A percentile compares a stretch with the other conserved stretches of the same genome.
These are phyloP conservation scores for Fistulina hepatica DNA, from an alignment of 1,284 basidiomycete species.

Conservation along the genomic window DNA sequence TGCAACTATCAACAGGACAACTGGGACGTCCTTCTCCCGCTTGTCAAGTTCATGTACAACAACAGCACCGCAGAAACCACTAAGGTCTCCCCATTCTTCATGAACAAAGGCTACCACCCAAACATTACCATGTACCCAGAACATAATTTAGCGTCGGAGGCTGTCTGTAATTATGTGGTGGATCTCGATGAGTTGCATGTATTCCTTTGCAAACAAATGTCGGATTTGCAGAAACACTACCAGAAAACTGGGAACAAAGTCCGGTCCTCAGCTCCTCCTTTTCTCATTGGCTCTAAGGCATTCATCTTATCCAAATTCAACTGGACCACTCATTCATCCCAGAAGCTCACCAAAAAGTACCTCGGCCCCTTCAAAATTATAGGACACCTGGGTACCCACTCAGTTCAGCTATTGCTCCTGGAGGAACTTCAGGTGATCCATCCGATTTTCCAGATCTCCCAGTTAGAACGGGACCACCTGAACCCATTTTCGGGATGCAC, in stretches of 20 bases:
- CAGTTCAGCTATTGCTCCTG: conserved; percentile 24
- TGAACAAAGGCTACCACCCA: conserved; percentile 15
- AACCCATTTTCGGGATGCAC: too few relatives aligned
- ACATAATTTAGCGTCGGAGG: too few relatives aligned
- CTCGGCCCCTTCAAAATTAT: conserved; percentile 29
- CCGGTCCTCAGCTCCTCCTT: too few relatives aligned
- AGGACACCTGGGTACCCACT: conserved; percentile 13
- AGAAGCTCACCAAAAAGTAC: conserved; percentile 22
- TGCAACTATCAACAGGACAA: neutral
- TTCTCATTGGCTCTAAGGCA: too few relatives aligned
- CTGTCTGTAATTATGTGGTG: too few relatives aligned
- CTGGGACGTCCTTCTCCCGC: conserved; percentile 13
- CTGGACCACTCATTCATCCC: neutral
- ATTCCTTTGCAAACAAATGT: too few relatives aligned
- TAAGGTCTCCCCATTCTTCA: conserved; percentile 14
- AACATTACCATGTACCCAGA: too few relatives aligned
- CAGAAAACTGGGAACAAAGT: too few relatives aligned
- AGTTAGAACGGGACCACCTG: too few relatives aligned
- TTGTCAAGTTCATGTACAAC: conserved; percentile 26
- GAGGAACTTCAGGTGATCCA: conserved; percentile 21
- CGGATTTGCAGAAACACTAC: too few relatives aligned
- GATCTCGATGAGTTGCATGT: too few relatives aligned
- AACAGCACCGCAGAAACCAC: conserved; percentile 19
- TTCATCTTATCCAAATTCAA: too few relatives aligned
- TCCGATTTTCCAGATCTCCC: conserved; percentile 32